A percentile compares a stretch with the other conserved stretches of the same genome.
phyloP scores from a whole-genome alignment of 441 rosid genomes.

The Gossypium gossypioides region DNA sequence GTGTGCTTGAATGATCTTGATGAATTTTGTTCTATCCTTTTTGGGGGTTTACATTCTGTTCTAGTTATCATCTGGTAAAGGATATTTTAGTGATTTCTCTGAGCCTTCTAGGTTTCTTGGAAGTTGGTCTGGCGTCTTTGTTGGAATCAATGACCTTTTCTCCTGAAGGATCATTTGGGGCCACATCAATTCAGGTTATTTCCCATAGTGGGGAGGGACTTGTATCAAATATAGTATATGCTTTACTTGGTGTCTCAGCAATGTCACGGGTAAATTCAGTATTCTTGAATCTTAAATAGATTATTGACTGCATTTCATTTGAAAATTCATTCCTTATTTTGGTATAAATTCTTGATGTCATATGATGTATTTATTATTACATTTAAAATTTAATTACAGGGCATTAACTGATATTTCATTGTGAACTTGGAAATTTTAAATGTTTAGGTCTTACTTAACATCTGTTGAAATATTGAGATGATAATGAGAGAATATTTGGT shows the following conservation, averaged over 20 bases:
- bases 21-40: neutral
- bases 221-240: constrained; percentile 78
- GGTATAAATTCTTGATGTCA: neutral
- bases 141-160: constrained; percentile 44
- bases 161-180: constrained; percentile 66
- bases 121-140: constrained; percentile 53
- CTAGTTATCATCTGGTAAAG: neutral
- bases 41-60: neutral
- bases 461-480: neutral
- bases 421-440: neutral
- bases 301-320: neutral
- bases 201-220: constrained; percentile 90
- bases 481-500: neutral
- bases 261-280: constrained; percentile 76
- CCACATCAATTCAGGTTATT: constrained; percentile 58
- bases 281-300: constrained; percentile 7
- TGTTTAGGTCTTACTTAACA: neutral
- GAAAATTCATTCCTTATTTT: neutral
- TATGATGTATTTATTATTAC: neutral
- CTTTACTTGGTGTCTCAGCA: constrained; percentile 92
- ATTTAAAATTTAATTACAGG: neutral
- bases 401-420: neutral
- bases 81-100: constrained; percentile 14
- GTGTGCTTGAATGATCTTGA: neutral
- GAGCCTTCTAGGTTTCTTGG: constrained; percentile 65